A percentile compares a stretch with the other conserved stretches of the same genome.
Evolutionary conservation across 1,284 basidiomycete species (phyloP).

Genomic region (Moniliophthora roreri): DNA sequence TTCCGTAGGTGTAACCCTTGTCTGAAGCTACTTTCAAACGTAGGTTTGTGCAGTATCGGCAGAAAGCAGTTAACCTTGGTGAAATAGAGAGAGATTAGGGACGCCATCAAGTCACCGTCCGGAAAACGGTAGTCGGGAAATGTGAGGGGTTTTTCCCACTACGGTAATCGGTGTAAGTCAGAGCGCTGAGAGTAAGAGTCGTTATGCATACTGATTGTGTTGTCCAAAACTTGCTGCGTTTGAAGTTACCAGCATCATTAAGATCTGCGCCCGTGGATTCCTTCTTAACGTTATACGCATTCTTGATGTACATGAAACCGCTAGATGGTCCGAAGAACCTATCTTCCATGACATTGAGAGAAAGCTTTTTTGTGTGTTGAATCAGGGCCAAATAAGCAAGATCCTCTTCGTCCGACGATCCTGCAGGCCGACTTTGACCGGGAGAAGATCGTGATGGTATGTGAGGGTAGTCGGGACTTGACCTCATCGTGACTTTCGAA

Average conservation of each 20-base stretch:
- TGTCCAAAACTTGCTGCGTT: slow-evolving; percentile 4
- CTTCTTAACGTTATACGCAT: slow-evolving; percentile 2
- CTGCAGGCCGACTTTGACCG: background rate
- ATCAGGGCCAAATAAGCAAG: background rate
- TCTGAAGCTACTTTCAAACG: slow-evolving; percentile 40
- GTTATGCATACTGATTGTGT: background rate
- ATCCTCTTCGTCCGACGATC: slow-evolving; percentile 1
- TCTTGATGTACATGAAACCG: background rate
- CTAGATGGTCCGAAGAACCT: slow-evolving; percentile 2
- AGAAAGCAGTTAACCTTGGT: slow-evolving; percentile 34
- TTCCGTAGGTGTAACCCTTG: slow-evolving; percentile 37
- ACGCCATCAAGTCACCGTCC: slow-evolving; percentile 33
- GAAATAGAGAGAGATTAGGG: slow-evolving; percentile 49
- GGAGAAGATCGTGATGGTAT: background rate
- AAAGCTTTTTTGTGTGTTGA: slow-evolving; percentile 2
- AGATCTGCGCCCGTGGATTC: background rate
- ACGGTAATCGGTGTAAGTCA: background rate
- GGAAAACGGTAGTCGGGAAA: slow-evolving; percentile 22
- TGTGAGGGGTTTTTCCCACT: background rate
- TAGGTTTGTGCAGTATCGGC: slow-evolving; percentile 44
- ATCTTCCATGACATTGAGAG: slow-evolving; percentile 4
- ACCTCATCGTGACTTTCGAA: background rate
- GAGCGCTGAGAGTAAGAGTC: background rate
- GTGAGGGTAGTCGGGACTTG: background rate
- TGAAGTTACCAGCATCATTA: background rate